Percentiles rank a stretch among this genome's conserved stretches.
phyloP scores from a whole-genome alignment of 805 yeast genomes.

The Kodamaea fukazawae region DNA sequence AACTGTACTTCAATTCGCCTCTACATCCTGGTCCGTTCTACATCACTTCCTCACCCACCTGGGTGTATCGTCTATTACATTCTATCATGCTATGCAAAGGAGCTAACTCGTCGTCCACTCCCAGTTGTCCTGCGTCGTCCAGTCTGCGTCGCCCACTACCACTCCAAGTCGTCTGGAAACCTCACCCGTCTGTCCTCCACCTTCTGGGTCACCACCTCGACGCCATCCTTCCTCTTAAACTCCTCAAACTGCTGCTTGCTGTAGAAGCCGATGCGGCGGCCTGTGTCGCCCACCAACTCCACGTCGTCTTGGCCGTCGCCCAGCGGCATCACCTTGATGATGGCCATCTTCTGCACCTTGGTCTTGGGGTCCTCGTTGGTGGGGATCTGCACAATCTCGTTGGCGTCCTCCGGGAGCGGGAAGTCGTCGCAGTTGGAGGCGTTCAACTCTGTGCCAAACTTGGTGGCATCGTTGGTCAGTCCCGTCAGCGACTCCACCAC shows the following conservation, averaged over 20 bases:
- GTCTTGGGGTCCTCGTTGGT: constrained; percentile 28
- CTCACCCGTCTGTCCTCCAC: constrained; percentile 20
- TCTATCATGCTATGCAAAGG: no score
- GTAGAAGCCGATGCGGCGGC: constrained; percentile 27
- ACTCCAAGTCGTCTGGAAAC: constrained; percentile 36
- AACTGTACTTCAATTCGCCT: no score
- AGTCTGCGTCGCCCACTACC: no score
- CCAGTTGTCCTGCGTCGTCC: no score
- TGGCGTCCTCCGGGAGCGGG: constrained; percentile 55
- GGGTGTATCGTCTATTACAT: no score
- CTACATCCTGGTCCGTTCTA: no score
- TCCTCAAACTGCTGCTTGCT: constrained; percentile 26
- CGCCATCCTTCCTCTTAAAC: constrained; percentile 19
- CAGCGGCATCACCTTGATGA: constrained; percentile 33
- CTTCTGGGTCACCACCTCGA: constrained; percentile 19
- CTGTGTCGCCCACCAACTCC: neutral
- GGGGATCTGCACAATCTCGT: constrained; percentile 62
- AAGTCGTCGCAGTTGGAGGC: constrained; percentile 61
- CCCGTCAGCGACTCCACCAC: constrained; percentile 65
- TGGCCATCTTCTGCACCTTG: constrained; percentile 36
- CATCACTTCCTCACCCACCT: no score
- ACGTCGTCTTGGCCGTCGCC: constrained; percentile 10
- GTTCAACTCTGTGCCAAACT: constrained; percentile 66
- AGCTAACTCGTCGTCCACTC: no score
- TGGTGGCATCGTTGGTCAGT: constrained; percentile 58